These are phyloP conservation scores for Oehlia diaphana DNA, from an alignment of 192 early-diverging fungal species.

Conservation along the genomic window DNA sequence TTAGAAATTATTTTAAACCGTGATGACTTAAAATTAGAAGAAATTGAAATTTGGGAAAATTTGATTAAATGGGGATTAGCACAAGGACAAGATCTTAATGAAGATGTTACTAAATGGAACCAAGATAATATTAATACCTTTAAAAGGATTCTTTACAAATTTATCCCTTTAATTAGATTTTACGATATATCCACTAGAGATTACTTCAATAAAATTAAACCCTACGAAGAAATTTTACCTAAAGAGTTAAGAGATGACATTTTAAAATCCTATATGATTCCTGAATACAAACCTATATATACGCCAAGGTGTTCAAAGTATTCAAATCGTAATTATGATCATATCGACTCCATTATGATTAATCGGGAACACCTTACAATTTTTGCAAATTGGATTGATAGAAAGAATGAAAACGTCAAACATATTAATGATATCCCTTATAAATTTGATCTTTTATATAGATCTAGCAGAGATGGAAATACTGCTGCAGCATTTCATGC, in stretches of 20 bases:
- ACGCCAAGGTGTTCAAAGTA: background rate
- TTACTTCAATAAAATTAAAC: background rate
- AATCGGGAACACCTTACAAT: background rate
- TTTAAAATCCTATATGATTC: background rate
- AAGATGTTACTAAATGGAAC: background rate
- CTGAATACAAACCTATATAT: background rate
- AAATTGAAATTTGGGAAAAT: background rate
- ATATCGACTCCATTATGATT: slow-evolving; percentile 5
- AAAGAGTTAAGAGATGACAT: background rate
- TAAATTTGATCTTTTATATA: too few relatives aligned
- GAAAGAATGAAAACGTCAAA: background rate
- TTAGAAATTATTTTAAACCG: background rate
- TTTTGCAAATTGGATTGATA: slow-evolving; percentile 9
- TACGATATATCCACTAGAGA: background rate
- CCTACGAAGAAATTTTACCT: background rate
- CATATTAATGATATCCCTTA: too few relatives aligned
- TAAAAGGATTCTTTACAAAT: too few relatives aligned
- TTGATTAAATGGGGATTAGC: background rate
- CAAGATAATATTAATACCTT: background rate
- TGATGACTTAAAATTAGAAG: background rate
- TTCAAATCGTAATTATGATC: too few relatives aligned
- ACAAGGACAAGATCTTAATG: background rate
- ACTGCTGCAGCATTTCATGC: too few relatives aligned
- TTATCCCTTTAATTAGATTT: too few relatives aligned
- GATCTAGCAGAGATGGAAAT: too few relatives aligned